phyloP scores from a whole-genome alignment of 1,139 yeast species.

The Candida dubliniensis region DNA sequence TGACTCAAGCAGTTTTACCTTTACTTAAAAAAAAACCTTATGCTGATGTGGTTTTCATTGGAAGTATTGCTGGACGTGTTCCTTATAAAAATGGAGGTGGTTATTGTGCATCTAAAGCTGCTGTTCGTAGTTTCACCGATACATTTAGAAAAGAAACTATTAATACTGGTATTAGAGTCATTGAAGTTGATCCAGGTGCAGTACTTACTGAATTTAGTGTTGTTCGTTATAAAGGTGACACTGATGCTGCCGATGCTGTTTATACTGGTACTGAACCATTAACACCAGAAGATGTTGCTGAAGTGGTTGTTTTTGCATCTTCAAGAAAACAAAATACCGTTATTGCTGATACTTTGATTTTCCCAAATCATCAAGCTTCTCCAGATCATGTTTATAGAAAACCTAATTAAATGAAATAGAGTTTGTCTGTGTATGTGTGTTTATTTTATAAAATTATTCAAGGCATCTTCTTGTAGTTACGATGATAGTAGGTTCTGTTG shows the following conservation, averaged over 20 bases:
- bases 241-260: constrained; percentile 40
- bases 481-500: too few species aligned
- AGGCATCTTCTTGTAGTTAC: too few species aligned
- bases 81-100: constrained; percentile 53
- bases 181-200: constrained; percentile 54
- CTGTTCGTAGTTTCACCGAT: constrained; percentile 47
- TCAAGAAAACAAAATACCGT: constrained; percentile 51
- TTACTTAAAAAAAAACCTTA: constrained; percentile 53
- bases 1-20: constrained; percentile 69
- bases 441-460: too few species aligned
- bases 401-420: neutral
- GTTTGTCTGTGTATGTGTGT: neutral
- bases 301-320: constrained; percentile 48
- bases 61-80: constrained; percentile 54
- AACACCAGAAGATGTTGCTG: constrained; percentile 51
- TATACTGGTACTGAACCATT: constrained; percentile 49
- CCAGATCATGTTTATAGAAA: constrained; percentile 52
- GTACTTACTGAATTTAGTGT: constrained; percentile 53
- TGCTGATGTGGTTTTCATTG: constrained; percentile 51
- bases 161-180: constrained; percentile 45
- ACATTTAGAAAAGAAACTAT: constrained; percentile 49
- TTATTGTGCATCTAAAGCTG: constrained; percentile 53
- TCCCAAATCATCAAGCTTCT: constrained; percentile 57
- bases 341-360: constrained; percentile 50
- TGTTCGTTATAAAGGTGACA: constrained; percentile 48